phyloP scores from a whole-genome alignment of 805 yeast genomes.

The Hyphopichia homilentoma region DNA sequence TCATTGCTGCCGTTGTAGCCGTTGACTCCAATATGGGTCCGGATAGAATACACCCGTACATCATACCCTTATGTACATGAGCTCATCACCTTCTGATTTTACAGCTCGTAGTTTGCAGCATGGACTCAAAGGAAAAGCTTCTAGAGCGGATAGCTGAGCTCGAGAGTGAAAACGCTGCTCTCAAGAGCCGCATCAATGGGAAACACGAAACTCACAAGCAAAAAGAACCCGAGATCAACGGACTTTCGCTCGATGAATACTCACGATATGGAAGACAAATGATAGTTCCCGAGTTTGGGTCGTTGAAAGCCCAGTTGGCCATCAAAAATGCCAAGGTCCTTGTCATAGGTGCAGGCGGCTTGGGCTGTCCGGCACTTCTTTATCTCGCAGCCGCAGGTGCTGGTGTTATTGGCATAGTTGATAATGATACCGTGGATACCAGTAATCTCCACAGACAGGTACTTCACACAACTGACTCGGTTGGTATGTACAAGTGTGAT shows the following conservation, averaged over 20 bases:
- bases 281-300: conserved; percentile 81
- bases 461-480: conserved; percentile 61
- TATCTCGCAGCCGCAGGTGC: conserved; percentile 88
- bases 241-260: conserved; percentile 60
- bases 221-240: conserved; percentile 2
- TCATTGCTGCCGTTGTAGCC: not conserved
- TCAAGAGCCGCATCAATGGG: not conserved
- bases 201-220: not conserved
- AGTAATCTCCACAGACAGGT: conserved; percentile 91
- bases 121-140: conserved; percentile 22
- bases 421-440: conserved; percentile 76
- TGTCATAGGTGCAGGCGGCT: conserved; percentile 95
- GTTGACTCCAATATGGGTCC: not conserved
- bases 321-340: conserved; percentile 59
- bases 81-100: conserved; percentile 4
- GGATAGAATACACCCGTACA: not conserved
- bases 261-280: conserved; percentile 89
- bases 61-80: not conserved
- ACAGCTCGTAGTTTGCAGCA: too few relatives aligned
- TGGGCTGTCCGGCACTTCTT: conserved; percentile 87
- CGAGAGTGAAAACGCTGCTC: conserved; percentile 14
- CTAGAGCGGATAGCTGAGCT: conserved; percentile 16
- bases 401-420: conserved; percentile 82
- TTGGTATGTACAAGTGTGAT: conserved; percentile 72
- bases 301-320: conserved; percentile 46